Evolutionary conservation across 768 basidiomycete genomes (phyloP).

Genomic region (Kwoniella dendrophila): DNA sequence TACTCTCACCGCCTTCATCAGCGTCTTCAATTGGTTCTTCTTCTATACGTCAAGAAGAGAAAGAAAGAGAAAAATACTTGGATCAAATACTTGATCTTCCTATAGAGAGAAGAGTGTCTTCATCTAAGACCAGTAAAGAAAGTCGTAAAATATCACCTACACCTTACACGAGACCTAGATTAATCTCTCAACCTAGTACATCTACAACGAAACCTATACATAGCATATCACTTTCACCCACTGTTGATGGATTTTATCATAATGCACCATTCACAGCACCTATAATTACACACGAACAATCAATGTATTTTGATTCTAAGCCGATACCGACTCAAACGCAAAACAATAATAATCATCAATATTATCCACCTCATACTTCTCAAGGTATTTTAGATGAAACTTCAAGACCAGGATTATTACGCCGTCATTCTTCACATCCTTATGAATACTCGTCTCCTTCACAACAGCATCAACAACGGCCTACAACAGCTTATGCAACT

Average conservation of each 20-base stretch:
- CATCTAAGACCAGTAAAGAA: neutral
- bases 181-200: too few relatives aligned
- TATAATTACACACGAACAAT: constrained; percentile 13
- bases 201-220: neutral
- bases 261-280: constrained; percentile 16
- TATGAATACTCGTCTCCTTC: constrained; percentile 32
- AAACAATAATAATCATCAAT: neutral
- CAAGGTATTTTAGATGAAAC: neutral
- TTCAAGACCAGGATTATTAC: constrained; percentile 30
- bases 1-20: constrained; percentile 20
- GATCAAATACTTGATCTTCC: neutral
- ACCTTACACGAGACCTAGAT: too few relatives aligned
- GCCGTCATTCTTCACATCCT: constrained; percentile 42
- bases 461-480: constrained; percentile 1
- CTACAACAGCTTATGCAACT: constrained; percentile 19
- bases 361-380: neutral
- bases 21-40: constrained; percentile 18
- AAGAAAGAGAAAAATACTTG: neutral
- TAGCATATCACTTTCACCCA: neutral
- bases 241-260: neutral
- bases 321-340: neutral
- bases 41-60: neutral
- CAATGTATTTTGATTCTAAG: constrained; percentile 17
- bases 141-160: too few relatives aligned
- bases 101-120: neutral